Evolutionary conservation across 352 stramenopile species (phyloP), one percentile per base, ranked within the genome.

Genomic region (Phytophthora litchii): DNA sequence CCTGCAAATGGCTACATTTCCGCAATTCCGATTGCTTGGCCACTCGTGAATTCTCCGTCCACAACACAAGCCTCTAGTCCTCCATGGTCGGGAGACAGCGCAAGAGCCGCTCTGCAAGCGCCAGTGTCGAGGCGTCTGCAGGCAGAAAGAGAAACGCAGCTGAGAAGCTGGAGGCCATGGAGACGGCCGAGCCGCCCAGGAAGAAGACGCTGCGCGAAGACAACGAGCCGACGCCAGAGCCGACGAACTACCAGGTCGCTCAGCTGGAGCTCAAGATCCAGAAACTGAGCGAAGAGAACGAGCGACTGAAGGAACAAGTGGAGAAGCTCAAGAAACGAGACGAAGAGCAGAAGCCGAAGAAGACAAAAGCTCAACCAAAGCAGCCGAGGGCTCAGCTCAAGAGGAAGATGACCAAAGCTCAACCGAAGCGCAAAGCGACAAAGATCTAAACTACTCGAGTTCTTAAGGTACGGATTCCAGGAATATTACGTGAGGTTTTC

Each of bases 301-400:
- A 59, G 56, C 38, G 41, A 12, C 36, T 54, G 21, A 60, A 61
- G 59, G 44, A 59, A 40, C 41, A 50, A 44, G 46, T 72, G 41
- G n/a, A n/a, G 29, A 9, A 34, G 7, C 29, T 12, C 29, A 4
- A 48, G 14, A 6, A 42, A 34, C 21, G 20, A 53, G 23, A n/a
- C 21, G 23, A 36, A 13, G 29, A 43, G 17, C 32, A 25, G 25
- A 32, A 45, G 23, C 32, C 10, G 11, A 37, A 62, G 14, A 37
- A 55, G 19, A 7, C 29, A 1, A 61, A 61, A 16, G 23, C 25
- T 3, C 29, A 34, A 34, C 29, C 29, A 12, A 34, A 7, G 9
- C 29, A 47, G 46, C n/a, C 16, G 13, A 54, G 49, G 10, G 11
- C 16, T n/a, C 27, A 48, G 17, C 17, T 23, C 8, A 44, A 54